Base-by-base conservation (phyloP, 192 early-diverging fungal species). In the Globomyces pollinis-pini region DNA sequence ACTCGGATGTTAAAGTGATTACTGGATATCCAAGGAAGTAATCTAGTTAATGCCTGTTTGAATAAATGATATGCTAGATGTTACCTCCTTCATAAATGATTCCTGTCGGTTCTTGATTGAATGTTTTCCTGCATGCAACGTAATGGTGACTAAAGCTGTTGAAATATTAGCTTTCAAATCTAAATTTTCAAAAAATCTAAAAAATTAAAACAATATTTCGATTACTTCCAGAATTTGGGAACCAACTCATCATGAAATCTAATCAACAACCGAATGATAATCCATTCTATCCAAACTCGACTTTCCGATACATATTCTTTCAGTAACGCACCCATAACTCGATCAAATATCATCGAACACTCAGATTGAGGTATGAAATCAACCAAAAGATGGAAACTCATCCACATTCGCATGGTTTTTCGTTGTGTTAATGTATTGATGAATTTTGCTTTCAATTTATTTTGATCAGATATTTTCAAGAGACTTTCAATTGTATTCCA, bases 261-360 rank as follows among this genome's bases (percentile, higher is more conserved):
- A 12, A 72, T 16, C 1, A 61, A 13, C 3, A 71, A 23, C 8
- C 68, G 59, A 15, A 65, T 50, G 11, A 60, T 26, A 9, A 60
- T 57, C 72, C 72, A 74, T 38, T 83, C 80, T 18, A 78, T 62
- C 41, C 74, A 78, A 13, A 61, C 59, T 7, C 78, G 65, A 4
- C 69, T 71, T 12, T 77, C 73, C 1, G 60, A 44, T 21, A 76
- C 29, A 3, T 51, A 61, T 59, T 82, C 80, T 13, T 67, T 47
- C 15, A 69, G 60, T 34, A 81, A 41, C 13, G 59, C 5, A n/a
- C 63, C 52, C 21, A 73, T 23, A 9, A 82, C 24, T 20, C 28
- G n/a, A 6, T 62, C 60, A 11, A 70, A n/a, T 21, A 29, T 24
- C 3, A 43, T 60, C 2, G 38, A 39, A 2, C 29, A 32, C 1